Evolutionary conservation across 169 alveolate genomes (phyloP), one percentile per base, ranked within the genome.

Genomic region (Besnoitia besnoiti): DNA sequence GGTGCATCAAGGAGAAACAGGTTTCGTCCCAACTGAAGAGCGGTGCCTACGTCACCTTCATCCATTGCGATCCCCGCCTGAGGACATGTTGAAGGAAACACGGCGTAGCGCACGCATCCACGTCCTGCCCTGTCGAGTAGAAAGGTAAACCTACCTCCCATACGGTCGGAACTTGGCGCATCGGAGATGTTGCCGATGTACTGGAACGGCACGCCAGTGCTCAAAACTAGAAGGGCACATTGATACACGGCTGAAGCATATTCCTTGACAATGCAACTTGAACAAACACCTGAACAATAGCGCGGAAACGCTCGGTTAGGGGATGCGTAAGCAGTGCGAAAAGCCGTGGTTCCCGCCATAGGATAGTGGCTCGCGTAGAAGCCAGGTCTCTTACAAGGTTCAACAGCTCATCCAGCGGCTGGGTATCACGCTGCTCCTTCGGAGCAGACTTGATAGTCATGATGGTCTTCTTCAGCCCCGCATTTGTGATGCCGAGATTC

Each of bases 21-120:
- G 51, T 85, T 85, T 39, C 91, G 46, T 35, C 91, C 91, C 79
- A 85, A 14, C 4, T 85, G 79, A 27, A 85, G 77, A 44, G 91
- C 91, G 37, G 91, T 37, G 51, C 91, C 91, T 40, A 85, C 49
- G 51, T 85, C 91, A 3, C 79, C 46, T 50, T 85, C 91, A 27
- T 85, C 91, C 77, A 61, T 49, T 27, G 91, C 91, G 47, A 85
- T 85, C n/a, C 84, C 80, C n/a, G 80, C 91, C 91, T 85, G 49
- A 7, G 5, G 30, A 40, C 80, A 61, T 19, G n/a, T n/a, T n/a
- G n/a, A n/a, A n/a, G n/a, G n/a, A n/a, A 44, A 46, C 27, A 42
- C n/a, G 3, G 10, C 33, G 51, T 16, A 42, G 30, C 51, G 33
- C 12, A 0, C 14, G 24, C 46, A 73, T 77, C 59, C 51, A 8